A percentile compares a stretch with the other conserved stretches of the same genome.
Evolutionary conservation across 495 filamentous ascomycete species (phyloP).

Genomic region (Tuber microsphaerosporum): DNA sequence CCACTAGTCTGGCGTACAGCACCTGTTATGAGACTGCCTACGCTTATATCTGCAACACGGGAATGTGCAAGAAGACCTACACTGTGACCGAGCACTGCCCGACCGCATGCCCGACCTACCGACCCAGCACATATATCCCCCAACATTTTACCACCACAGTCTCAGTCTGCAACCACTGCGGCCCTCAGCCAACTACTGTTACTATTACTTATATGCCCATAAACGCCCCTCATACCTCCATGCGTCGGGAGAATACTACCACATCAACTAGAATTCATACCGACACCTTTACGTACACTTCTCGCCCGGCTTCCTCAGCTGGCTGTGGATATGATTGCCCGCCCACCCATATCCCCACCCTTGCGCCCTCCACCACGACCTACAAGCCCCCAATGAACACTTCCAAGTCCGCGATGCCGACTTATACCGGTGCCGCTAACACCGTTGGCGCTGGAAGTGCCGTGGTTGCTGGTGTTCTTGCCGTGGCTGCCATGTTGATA

Average conservation of each 20-base stretch:
- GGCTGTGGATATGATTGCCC: background rate
- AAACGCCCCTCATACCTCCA: conserved; percentile 3
- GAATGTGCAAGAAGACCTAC: conserved; percentile 34
- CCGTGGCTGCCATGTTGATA: conserved; percentile 18
- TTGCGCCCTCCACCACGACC: conserved; percentile 7
- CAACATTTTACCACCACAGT: conserved; percentile 36
- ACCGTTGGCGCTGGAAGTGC: conserved; percentile 17
- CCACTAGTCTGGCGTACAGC: conserved; percentile 24
- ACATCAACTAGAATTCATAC: background rate
- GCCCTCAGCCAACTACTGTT: conserved; percentile 31
- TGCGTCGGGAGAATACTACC: background rate
- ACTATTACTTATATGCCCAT: conserved; percentile 32
- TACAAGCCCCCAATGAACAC: background rate
- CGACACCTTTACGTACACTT: background rate
- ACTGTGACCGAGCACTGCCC: conserved; percentile 36
- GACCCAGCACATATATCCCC: conserved; percentile 25
- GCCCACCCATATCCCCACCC: conserved; percentile 15
- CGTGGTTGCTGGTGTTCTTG: conserved; percentile 13
- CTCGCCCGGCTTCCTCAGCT: background rate
- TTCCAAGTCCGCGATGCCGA: conserved; percentile 7
- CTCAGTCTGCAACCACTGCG: conserved; percentile 35
- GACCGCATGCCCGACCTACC: conserved; percentile 25
- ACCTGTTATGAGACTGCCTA: conserved; percentile 36
- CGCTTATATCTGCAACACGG: conserved; percentile 29
- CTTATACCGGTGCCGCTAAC: conserved; percentile 25